These are phyloP conservation scores for Sugiyamaella novakii DNA, from an alignment of 1,139 yeast species.

Conservation along the genomic window DNA sequence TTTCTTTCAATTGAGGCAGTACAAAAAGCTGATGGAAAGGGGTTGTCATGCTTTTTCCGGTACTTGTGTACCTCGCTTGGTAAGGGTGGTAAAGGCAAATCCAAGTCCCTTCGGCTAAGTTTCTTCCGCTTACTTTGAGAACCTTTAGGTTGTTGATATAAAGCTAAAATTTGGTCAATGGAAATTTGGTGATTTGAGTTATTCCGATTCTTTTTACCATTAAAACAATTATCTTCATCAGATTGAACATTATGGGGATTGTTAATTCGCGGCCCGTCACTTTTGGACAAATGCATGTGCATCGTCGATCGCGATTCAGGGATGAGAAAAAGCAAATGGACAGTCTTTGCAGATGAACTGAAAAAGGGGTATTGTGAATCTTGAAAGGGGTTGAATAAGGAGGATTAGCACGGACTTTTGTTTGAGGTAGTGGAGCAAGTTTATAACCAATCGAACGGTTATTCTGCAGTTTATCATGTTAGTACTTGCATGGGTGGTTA, in stretches of 20 bases:
- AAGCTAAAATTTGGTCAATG: not conserved
- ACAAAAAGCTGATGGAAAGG: constrained; percentile 1
- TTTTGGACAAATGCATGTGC: constrained; percentile 14
- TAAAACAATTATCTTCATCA: not conserved
- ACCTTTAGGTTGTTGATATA: not conserved
- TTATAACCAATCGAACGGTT: no score
- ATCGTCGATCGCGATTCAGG: constrained; percentile 18
- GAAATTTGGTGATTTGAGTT: not conserved
- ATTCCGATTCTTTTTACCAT: not conserved
- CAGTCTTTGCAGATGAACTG: no score
- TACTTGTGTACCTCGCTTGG: constrained; percentile 8
- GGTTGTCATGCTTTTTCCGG: constrained; percentile 7
- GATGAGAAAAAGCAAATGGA: constrained; percentile 4
- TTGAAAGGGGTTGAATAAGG: not conserved
- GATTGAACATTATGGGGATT: constrained; percentile 8
- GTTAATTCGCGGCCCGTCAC: constrained; percentile 9
- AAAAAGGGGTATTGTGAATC: no score
- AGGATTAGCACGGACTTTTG: not conserved
- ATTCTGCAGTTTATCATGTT: not conserved
- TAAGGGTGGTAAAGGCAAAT: constrained; percentile 15
- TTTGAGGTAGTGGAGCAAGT: not conserved
- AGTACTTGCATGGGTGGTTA: constrained; percentile 2
- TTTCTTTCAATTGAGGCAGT: constrained; percentile 9
- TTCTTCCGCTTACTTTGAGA: not conserved
- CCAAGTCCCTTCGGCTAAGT: not conserved